Evolutionary conservation across 2,329 filamentous ascomycete genomes (phyloP).

Genomic region (Pyricularia sp.): DNA sequence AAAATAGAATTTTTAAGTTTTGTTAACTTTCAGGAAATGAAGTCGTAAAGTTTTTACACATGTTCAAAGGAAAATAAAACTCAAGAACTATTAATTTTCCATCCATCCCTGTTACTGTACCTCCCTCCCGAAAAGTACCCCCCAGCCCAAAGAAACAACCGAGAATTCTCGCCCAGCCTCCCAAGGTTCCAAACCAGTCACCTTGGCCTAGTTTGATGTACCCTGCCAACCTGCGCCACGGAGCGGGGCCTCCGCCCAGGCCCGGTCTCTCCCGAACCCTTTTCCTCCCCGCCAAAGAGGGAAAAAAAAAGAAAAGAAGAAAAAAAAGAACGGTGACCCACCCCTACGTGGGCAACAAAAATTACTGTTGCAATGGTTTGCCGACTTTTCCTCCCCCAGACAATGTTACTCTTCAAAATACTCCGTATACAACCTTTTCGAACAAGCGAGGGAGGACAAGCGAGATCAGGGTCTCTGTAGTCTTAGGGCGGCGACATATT

Average conservation of each 20-base stretch:
- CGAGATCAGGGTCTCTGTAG: background rate
- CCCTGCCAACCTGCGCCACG: background rate
- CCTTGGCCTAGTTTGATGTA: background rate
- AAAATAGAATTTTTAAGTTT: too few species aligned
- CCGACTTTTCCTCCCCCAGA: too few species aligned
- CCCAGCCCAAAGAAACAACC: background rate
- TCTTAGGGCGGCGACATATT: background rate
- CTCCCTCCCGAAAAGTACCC: too few species aligned
- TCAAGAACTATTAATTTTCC: too few species aligned
- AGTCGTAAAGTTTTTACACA: too few species aligned
- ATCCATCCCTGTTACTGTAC: too few species aligned
- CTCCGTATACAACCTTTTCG: background rate
- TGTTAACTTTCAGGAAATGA: too few species aligned
- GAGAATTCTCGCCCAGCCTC: background rate
- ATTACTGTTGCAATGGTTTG: too few species aligned
- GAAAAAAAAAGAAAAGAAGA: background rate
- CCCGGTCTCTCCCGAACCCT: background rate
- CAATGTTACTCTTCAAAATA: too few species aligned
- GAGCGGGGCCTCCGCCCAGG: background rate
- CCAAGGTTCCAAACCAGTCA: background rate
- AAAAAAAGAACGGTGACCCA: background rate
- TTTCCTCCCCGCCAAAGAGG: background rate
- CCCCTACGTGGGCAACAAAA: too few species aligned
- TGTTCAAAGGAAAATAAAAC: too few species aligned
- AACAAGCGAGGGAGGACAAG: background rate